Evolutionary conservation across 345 rosid species (phyloP).

Genomic region (Arabidopsis suecica): DNA sequence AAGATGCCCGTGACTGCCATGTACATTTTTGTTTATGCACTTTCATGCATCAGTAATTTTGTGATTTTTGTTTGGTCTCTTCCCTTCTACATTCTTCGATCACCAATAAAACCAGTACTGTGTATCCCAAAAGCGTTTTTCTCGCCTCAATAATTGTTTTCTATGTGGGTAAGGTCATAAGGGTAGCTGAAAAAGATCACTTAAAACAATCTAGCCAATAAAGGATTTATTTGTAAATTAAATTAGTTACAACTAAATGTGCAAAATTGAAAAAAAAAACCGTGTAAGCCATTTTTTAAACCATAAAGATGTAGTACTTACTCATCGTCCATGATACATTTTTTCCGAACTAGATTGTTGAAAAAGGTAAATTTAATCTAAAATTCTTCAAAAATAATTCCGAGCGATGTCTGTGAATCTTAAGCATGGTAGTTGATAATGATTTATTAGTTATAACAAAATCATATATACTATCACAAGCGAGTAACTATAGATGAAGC

Average conservation of each 20-base stretch:
- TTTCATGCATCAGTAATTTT: not conserved
- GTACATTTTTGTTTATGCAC: not conserved
- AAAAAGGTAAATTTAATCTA: not conserved
- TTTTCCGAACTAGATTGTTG: not conserved
- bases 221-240: not conserved
- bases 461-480: not conserved
- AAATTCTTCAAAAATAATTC: not conserved
- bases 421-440: not conserved
- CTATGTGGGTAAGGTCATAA: not conserved
- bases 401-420: not conserved
- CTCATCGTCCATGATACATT: not conserved
- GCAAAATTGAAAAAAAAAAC: not conserved
- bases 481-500: not conserved
- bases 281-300: not conserved
- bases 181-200: not conserved
- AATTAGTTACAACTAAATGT: not conserved
- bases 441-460: slow-evolving; percentile 2
- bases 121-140: not conserved
- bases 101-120: not conserved
- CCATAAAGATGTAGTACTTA: not conserved
- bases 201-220: not conserved
- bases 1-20: slow-evolving; percentile 4
- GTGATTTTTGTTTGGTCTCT: not conserved
- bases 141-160: not conserved
- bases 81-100: not conserved